Conservation (phyloP, 768 basidiomycete species). For the Lactarius tabidus region DNA sequence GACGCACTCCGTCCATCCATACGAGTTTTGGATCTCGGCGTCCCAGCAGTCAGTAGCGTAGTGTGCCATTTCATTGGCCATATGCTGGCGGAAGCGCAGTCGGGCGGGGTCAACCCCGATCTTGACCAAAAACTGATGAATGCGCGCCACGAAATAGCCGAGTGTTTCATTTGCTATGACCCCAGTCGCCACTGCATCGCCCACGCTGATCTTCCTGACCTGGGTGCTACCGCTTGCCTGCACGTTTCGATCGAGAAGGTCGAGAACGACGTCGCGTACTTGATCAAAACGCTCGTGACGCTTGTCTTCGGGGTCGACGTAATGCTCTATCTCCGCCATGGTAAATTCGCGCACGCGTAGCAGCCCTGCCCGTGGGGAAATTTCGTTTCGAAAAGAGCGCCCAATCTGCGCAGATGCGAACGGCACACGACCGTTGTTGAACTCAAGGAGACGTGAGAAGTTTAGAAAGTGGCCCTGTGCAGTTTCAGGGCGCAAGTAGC, state of each 20-base stretch:
- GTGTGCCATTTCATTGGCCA: conserved; percentile 99
- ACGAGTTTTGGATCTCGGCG: conserved; percentile 91
- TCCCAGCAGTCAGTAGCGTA: conserved; percentile 99
- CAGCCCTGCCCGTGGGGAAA: conserved; percentile 93
- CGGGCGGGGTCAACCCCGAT: conserved; percentile 85
- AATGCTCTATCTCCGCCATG: conserved; percentile 99
- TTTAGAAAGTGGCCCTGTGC: conserved; percentile 99
- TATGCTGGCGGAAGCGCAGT: conserved; percentile 94
- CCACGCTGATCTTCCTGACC: conserved; percentile 64
- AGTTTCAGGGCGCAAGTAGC: conserved; percentile 95
- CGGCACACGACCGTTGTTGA: conserved; percentile 94
- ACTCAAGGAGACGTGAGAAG: conserved; percentile 93
- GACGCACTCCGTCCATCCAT: conserved; percentile 97
- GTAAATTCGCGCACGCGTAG: conserved; percentile 98
- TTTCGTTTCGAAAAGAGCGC: conserved; percentile 95
- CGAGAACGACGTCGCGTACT: conserved; percentile 67
- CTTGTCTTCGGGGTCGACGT: conserved; percentile 93
- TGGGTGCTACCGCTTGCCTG: conserved; percentile 72
- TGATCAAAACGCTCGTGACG: conserved; percentile 79
- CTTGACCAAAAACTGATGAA: conserved; percentile 82
- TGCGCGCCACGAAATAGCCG: conserved; percentile 94
- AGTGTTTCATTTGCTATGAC: conserved; percentile 96
- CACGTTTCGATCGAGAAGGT: conserved; percentile 77
- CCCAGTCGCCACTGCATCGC: conserved; percentile 82
- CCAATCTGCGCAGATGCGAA: conserved; percentile 98